These are phyloP conservation scores for Pirum gemmata DNA, from an alignment of 78 protist genomes.

Conservation along the genomic window DNA sequence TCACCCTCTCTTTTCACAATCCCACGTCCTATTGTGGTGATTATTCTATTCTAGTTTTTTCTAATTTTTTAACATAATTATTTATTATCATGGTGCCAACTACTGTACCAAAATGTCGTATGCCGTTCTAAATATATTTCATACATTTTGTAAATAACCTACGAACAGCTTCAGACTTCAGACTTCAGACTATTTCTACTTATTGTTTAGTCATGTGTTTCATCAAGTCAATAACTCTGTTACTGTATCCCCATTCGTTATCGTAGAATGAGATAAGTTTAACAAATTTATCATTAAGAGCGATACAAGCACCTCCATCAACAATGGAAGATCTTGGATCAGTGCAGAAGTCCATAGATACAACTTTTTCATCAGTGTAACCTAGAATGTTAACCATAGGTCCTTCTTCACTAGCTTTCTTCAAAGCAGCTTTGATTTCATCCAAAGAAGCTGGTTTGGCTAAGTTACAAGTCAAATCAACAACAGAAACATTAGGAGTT, in stretches of 20 bases:
- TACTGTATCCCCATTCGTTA: constrained; percentile 95
- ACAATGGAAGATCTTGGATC: constrained; percentile 83
- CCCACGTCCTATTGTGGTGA: no score
- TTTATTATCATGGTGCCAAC: no score
- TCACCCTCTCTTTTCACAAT: no score
- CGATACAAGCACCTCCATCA: constrained; percentile 91
- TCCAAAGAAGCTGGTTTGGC: constrained; percentile 81
- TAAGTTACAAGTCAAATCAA: constrained; percentile 86
- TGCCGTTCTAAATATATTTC: no score
- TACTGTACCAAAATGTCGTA: no score
- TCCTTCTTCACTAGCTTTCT: constrained; percentile 69
- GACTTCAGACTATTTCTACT: no score
- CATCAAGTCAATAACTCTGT: constrained; percentile 88
- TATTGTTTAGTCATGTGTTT: constrained; percentile 47
- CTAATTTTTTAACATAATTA: no score
- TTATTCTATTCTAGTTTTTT: no score
- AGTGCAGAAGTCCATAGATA: constrained; percentile 87
- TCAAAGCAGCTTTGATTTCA: constrained; percentile 73
- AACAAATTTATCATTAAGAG: constrained; percentile 86
- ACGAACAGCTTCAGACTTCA: no score
- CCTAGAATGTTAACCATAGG: constrained; percentile 79
- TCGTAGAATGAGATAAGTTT: constrained; percentile 97
- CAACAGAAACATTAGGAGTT: constrained; percentile 95
- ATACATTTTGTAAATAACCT: no score
- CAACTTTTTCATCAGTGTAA: constrained; percentile 91